Evolutionary conservation across 108 stramenopile genomes (phyloP).

Genomic region (Cyclostephanos invisitatus): DNA sequence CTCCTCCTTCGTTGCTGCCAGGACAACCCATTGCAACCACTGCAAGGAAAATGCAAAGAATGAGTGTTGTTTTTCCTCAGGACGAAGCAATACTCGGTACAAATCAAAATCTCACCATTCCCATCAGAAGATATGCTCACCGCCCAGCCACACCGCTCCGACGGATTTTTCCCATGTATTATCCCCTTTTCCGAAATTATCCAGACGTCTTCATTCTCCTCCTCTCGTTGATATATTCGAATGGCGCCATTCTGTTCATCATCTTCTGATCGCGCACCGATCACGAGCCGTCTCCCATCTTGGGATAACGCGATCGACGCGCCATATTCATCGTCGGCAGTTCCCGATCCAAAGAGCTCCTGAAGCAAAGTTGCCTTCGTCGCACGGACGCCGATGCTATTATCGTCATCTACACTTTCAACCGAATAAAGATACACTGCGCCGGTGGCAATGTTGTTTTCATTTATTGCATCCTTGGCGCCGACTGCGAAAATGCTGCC

Average conservation of each 20-base stretch:
- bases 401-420: background rate
- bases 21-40: slow-evolving; percentile 30
- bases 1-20: slow-evolving; percentile 20
- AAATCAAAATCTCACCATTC: slow-evolving; percentile 7
- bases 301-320: slow-evolving; percentile 20
- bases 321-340: slow-evolving; percentile 24
- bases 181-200: slow-evolving; percentile 2
- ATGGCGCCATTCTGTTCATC: slow-evolving; percentile 17
- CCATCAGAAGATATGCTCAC: slow-evolving; percentile 27
- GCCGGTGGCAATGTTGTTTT: slow-evolving; percentile 11
- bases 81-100: background rate
- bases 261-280: slow-evolving; percentile 30
- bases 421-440: slow-evolving; percentile 30
- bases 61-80: background rate
- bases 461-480: slow-evolving; percentile 24
- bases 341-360: slow-evolving; percentile 18
- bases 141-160: slow-evolving; percentile 7
- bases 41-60: background rate
- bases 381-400: background rate
- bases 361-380: slow-evolving; percentile 7
- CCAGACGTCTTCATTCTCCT: slow-evolving; percentile 15
- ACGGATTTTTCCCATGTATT: slow-evolving; percentile 10
- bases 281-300: slow-evolving; percentile 25
- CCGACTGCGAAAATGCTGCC: slow-evolving; percentile 18
- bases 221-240: slow-evolving; percentile 19